These are phyloP conservation scores for Aspergillus tanneri DNA, from an alignment of 2,329 filamentous ascomycete genomes.

Conservation along the genomic window DNA sequence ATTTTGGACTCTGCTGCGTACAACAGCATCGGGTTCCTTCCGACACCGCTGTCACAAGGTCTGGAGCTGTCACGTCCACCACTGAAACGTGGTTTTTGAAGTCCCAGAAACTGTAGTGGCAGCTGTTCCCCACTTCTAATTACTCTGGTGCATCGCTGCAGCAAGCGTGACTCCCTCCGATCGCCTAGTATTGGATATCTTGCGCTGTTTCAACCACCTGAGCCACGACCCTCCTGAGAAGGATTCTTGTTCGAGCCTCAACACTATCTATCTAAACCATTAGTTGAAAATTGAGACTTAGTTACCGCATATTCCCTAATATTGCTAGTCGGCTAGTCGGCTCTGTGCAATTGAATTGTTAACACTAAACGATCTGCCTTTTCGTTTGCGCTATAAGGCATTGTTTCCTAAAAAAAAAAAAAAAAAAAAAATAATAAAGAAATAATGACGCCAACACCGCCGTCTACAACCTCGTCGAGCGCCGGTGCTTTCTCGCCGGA, in stretches of 20 bases:
- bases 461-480: conserved; percentile 67
- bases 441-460: conserved; percentile 42
- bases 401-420: neutral
- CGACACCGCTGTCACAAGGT: conserved; percentile 5
- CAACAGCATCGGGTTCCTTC: conserved; percentile 11
- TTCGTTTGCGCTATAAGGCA: neutral
- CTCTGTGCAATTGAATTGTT: neutral
- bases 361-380: neutral
- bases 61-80: conserved; percentile 3
- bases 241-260: conserved; percentile 7
- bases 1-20: conserved; percentile 7
- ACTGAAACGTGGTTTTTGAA: conserved; percentile 7
- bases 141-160: neutral
- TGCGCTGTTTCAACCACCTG: neutral
- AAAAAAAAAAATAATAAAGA: neutral
- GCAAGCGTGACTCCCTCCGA: neutral
- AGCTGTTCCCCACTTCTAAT: neutral
- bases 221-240: conserved; percentile 8
- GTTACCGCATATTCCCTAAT: too few relatives aligned
- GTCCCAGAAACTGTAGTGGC: neutral
- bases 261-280: neutral
- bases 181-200: neutral
- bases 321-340: neutral
- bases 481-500: conserved; percentile 77
- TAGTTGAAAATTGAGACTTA: too few relatives aligned